Percentiles rank a stretch among this genome's conserved stretches.
Conservation (phyloP, 495 filamentous ascomycete genomes). For the Acidiella bohemica region DNA sequence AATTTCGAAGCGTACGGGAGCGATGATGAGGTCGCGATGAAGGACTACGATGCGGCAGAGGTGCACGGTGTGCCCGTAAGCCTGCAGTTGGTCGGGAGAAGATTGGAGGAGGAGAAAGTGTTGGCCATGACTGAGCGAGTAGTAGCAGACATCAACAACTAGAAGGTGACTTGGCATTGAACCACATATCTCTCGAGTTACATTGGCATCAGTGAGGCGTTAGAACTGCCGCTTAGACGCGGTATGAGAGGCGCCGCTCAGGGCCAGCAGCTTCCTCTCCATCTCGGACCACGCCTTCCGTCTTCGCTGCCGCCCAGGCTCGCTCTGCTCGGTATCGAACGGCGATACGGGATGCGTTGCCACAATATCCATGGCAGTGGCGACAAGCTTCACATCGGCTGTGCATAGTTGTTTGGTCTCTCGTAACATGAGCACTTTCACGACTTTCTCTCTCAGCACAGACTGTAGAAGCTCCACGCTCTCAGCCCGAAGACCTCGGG, state of each 20-base stretch:
- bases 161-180: background rate
- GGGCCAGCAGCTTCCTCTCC: background rate
- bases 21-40: slow-evolving; percentile 7
- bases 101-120: slow-evolving; percentile 22
- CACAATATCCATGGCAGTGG: slow-evolving; percentile 9
- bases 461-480: slow-evolving; percentile 5
- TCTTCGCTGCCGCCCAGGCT: background rate
- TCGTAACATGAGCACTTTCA: background rate
- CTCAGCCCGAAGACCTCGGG: slow-evolving; percentile 3
- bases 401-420: background rate
- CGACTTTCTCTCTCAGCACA: slow-evolving; percentile 1
- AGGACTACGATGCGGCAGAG: slow-evolving; percentile 8
- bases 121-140: slow-evolving; percentile 22
- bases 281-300: background rate
- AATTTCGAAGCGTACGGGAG: slow-evolving; percentile 9
- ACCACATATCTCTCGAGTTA: too few relatives aligned
- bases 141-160: slow-evolving; percentile 1
- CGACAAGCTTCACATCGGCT: slow-evolving; percentile 3
- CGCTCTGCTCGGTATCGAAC: slow-evolving; percentile 5
- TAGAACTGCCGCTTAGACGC: background rate
- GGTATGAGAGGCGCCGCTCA: background rate
- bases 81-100: slow-evolving; percentile 13
- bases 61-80: slow-evolving; percentile 19
- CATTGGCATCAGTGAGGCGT: too few relatives aligned
- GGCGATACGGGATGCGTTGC: slow-evolving; percentile 7